These are phyloP conservation scores for Amaranthus tricolor DNA, from an alignment of 179 eudicot species.

Conservation along the genomic window DNA sequence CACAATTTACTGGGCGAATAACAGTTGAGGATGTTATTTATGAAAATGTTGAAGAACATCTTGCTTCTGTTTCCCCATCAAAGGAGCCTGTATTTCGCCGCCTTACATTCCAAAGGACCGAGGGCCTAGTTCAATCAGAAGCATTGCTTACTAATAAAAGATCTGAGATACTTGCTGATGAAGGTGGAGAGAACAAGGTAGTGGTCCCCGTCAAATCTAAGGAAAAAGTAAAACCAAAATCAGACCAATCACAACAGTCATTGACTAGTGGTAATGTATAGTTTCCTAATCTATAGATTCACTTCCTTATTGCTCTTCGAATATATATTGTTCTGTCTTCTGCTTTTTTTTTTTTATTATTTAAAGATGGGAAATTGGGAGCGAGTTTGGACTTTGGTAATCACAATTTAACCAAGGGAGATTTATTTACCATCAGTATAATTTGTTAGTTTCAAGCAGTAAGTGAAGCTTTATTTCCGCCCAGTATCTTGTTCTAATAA, in stretches of 20 bases:
- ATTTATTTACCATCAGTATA: not conserved
- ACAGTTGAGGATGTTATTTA: conserved; percentile 85
- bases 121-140: conserved; percentile 89
- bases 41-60: conserved; percentile 58
- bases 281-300: conserved; percentile 2
- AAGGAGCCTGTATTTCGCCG: conserved; percentile 71
- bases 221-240: conserved; percentile 50
- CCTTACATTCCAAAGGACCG: conserved; percentile 73
- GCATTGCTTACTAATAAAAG: conserved; percentile 55
- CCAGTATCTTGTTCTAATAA: no score
- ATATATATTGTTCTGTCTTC: not conserved
- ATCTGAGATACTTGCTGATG: conserved; percentile 25
- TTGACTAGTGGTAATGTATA: conserved; percentile 41
- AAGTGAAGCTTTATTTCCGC: not conserved
- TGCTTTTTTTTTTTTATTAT: not conserved
- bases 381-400: not conserved
- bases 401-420: not conserved
- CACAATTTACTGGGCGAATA: conserved; percentile 77
- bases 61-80: conserved; percentile 37
- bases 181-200: conserved; percentile 37
- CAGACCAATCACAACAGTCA: conserved; percentile 35
- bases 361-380: not conserved
- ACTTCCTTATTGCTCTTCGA: not conserved
- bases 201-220: conserved; percentile 44
- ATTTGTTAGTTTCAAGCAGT: conserved; percentile 1